Evolutionary conservation across 441 rosid genomes (phyloP).

Genomic region (Breynia disticha): DNA sequence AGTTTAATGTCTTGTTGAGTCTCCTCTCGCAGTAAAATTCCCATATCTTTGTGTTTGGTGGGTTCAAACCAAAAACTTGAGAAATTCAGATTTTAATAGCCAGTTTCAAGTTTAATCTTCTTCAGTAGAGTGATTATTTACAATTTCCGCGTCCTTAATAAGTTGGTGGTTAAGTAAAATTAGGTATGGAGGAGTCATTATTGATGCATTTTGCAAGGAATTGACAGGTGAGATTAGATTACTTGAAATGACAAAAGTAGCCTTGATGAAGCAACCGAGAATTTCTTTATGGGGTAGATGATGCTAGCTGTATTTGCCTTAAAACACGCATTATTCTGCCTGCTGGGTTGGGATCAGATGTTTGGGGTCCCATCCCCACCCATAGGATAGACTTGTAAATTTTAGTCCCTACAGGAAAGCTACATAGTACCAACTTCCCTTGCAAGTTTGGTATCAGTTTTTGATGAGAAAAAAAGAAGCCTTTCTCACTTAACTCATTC

Average conservation of each 20-base stretch:
- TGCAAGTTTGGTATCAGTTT: constrained; percentile 40
- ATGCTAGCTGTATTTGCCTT: constrained; percentile 39
- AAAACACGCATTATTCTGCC: constrained; percentile 20
- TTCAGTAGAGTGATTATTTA: no score
- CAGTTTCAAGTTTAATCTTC: no score
- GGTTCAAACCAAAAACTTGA: background rate
- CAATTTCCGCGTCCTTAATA: no score
- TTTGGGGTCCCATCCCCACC: constrained; percentile 34
- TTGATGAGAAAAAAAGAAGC: constrained; percentile 21
- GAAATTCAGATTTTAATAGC: background rate
- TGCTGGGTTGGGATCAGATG: constrained; percentile 18
- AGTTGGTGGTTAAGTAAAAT: no score
- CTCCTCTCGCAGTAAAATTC: no score
- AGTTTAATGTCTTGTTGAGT: no score
- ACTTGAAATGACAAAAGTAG: constrained; percentile 10
- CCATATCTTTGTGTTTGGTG: no score
- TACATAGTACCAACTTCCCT: constrained; percentile 25
- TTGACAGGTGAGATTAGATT: no score
- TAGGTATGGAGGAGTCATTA: no score
- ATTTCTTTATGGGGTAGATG: constrained; percentile 14
- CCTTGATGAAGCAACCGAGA: constrained; percentile 6
- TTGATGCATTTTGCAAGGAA: no score
- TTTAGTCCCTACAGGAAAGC: constrained; percentile 18
- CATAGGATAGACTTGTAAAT: background rate
- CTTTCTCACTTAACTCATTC: constrained; percentile 16